Evolutionary conservation across 1,284 basidiomycete species (phyloP).

Genomic region (Trichosporon sp.): DNA sequence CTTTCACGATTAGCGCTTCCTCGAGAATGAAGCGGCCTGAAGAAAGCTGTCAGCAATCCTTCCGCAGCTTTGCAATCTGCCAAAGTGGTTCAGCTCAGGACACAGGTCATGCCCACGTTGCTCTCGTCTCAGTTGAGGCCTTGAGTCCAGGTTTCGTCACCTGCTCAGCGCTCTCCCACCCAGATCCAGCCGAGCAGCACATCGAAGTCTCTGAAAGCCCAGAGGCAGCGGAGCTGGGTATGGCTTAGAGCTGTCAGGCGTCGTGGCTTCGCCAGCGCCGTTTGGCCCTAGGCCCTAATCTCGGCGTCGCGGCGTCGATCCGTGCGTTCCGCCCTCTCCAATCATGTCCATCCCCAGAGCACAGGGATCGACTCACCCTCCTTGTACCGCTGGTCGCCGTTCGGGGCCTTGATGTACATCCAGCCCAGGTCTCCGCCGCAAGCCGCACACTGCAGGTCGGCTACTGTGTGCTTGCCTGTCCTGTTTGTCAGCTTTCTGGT

Average conservation of each 20-base stretch:
- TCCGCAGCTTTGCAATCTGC: neutral
- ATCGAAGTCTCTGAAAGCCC: neutral
- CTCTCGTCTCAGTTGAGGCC: too few relatives aligned
- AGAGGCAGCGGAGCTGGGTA: neutral
- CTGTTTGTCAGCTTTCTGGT: constrained; percentile 30
- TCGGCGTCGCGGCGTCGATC: neutral
- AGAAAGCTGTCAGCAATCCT: neutral
- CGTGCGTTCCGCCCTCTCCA: neutral
- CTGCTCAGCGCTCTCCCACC: neutral
- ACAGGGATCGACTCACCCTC: constrained; percentile 43
- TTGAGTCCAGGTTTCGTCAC: neutral
- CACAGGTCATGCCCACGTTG: too few relatives aligned
- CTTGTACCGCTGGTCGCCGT: constrained; percentile 55
- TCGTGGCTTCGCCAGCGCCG: neutral
- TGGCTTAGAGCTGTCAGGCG: neutral
- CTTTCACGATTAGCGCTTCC: constrained; percentile 59
- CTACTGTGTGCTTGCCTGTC: constrained; percentile 55
- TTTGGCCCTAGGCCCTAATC: neutral
- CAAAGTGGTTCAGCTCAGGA: too few relatives aligned
- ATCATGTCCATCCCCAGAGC: neutral
- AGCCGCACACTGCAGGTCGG: constrained; percentile 51
- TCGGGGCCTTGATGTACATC: constrained; percentile 55
- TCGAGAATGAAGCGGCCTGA: constrained; percentile 54
- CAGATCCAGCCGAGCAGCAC: neutral
- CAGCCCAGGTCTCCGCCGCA: constrained; percentile 52